Percentiles rank a stretch among this genome's conserved stretches.
phyloP scores from a whole-genome alignment of 768 basidiomycete species.

The Mycena rebaudengoi region DNA sequence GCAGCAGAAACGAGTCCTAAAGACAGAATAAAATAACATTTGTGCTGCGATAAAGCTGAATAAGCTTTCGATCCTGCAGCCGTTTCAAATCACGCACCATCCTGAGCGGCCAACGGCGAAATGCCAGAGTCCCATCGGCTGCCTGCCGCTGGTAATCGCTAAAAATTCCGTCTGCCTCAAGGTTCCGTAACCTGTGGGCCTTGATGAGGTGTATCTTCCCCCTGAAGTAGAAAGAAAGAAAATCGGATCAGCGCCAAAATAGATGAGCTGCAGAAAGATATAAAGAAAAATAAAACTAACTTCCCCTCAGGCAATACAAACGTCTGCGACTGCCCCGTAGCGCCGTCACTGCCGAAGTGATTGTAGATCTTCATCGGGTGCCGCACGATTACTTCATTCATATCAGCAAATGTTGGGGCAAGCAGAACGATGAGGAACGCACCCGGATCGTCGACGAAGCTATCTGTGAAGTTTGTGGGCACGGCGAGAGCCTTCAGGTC shows the following conservation, averaged over 20 bases:
- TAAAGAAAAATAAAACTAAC: constrained; percentile 38
- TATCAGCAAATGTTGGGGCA: neutral
- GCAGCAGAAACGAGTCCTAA: neutral
- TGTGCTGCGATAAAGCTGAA: constrained; percentile 58
- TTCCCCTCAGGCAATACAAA: constrained; percentile 58
- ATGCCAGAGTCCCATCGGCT: constrained; percentile 57
- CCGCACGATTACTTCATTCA: constrained; percentile 43
- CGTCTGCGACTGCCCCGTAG: constrained; percentile 40
- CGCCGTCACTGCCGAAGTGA: constrained; percentile 22
- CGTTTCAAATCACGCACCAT: constrained; percentile 51
- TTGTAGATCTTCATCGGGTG: constrained; percentile 31
- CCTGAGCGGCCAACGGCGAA: constrained; percentile 78
- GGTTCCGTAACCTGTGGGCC: constrained; percentile 46
- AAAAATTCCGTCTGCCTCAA: constrained; percentile 69
- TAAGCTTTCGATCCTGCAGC: neutral
- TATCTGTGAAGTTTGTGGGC: constrained; percentile 12
- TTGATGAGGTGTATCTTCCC: constrained; percentile 71
- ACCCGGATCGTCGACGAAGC: constrained; percentile 36
- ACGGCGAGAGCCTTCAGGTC: constrained; percentile 1
- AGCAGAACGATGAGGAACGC: constrained; percentile 21
- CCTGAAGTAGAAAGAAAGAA: too few relatives aligned
- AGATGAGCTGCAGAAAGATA: constrained; percentile 5
- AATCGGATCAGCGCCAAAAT: neutral
- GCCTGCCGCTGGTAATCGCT: constrained; percentile 74
- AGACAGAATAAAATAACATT: constrained; percentile 52